Evolutionary conservation across 2,329 filamentous ascomycete genomes (phyloP), one percentile per base, ranked within the genome.

Genomic region (Colletotrichum limetticola): DNA sequence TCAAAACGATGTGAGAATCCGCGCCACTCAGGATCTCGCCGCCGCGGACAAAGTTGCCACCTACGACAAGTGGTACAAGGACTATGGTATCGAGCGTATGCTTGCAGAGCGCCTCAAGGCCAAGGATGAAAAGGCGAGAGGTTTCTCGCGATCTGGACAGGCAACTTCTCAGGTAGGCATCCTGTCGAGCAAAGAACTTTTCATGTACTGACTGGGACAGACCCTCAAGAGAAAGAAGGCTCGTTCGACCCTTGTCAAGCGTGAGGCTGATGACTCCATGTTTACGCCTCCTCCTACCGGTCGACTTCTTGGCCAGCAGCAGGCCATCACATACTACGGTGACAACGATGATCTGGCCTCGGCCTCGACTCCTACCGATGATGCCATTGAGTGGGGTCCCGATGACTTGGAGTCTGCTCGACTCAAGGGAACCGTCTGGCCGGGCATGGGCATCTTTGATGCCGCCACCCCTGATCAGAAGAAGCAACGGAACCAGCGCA

Each of bases 361-460:
- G 22, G 59, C 4, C 35, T 62, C 24, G 37, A 32, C n/a, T 46
- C 49, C 67, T 9, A 32, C 46, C 19, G 63, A 72, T 7, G 53
- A 30, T 52, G 53, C 22, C 30, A n/a, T 19, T 12, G 68, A 74
- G 5, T 55, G 58, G 32, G 30, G 11, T n/a, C 56, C 64, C 14
- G 67, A 74, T 28, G 68, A 68, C 52, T 24, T 59, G 7, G 71
- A 74, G 42, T 37, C 52, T 46, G 52, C 58, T 5, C 55, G 71
- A 26, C 71, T 95, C 66, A 95, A 95, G 80, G 93, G 93, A 2
- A 85, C 92, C n/a, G 85, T 90, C 59, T 95, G 91, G 87, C 91
- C 92, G 3, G 94, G 94, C 22, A 95, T 95, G 93, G 89, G 90
- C 66, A 87, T 94, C n/a, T 95, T 95, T 79, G 94, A 96, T 80